A percentile compares a stretch with the other conserved stretches of the same genome.
Evolutionary conservation across 495 filamentous ascomycete genomes (phyloP).

Genomic region (Penicillium waksmanii): DNA sequence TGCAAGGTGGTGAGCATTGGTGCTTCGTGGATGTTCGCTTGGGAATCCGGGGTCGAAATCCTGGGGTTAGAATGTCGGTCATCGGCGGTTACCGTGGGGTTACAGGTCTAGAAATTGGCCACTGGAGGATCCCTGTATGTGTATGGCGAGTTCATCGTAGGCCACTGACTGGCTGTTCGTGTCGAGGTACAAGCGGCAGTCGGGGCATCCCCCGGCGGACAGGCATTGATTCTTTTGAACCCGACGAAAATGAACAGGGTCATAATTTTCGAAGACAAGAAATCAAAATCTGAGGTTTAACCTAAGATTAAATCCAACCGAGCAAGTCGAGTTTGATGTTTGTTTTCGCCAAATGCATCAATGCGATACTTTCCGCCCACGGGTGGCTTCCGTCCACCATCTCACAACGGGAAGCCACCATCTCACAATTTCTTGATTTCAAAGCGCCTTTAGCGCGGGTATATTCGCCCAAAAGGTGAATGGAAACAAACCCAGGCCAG

Average conservation of each 20-base stretch:
- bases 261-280: neutral
- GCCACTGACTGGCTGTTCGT: neutral
- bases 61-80: constrained; percentile 7
- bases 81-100: constrained; percentile 21
- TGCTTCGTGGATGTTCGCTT: constrained; percentile 7
- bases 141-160: constrained; percentile 2
- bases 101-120: neutral
- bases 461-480: neutral
- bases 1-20: neutral
- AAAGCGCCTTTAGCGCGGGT: constrained; percentile 2
- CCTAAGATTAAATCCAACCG: neutral
- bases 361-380: neutral
- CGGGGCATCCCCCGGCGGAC: neutral
- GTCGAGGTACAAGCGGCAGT: constrained; percentile 4
- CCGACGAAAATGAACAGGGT: constrained; percentile 2
- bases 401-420: neutral
- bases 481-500: neutral
- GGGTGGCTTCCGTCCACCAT: neutral
- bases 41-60: constrained; percentile 7
- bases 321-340: neutral
- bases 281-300: neutral
- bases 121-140: neutral
- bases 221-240: neutral
- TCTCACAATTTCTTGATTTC: neutral
- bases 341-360: neutral